These are phyloP conservation scores for Metarhizium humberi DNA, from an alignment of 2,329 filamentous ascomycete genomes.

Conservation along the genomic window DNA sequence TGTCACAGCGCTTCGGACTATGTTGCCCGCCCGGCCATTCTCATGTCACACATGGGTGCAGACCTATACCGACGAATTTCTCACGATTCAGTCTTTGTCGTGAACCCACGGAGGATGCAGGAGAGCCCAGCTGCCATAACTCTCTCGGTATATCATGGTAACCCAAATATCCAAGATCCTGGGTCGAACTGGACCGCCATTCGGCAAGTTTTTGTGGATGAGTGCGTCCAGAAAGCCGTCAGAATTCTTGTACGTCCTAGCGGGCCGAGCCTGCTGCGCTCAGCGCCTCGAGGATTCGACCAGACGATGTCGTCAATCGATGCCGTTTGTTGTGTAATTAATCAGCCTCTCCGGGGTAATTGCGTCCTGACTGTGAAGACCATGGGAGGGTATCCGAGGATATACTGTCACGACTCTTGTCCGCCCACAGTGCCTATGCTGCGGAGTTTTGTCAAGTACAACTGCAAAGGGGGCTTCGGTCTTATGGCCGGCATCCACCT, in stretches of 20 bases:
- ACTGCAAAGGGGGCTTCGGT: background rate
- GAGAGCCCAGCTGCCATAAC: background rate
- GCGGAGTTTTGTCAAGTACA: background rate
- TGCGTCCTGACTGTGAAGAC: background rate
- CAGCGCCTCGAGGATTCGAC: background rate
- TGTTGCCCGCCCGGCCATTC: background rate
- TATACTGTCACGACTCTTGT: background rate
- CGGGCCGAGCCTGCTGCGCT: background rate
- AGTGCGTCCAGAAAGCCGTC: background rate
- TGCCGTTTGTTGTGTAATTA: background rate
- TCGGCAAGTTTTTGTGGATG: background rate
- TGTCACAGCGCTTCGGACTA: constrained; percentile 1
- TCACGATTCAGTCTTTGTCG: background rate
- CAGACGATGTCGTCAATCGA: background rate
- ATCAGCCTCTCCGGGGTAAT: background rate
- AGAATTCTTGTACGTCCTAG: constrained; percentile 1
- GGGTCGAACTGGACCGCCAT: background rate
- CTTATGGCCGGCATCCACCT: background rate
- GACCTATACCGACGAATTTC: background rate
- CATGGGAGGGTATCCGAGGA: background rate
- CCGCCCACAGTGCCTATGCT: background rate
- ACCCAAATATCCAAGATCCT: background rate
- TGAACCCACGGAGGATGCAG: background rate
- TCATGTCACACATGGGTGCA: background rate
- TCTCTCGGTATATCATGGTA: background rate